A percentile compares a stretch with the other conserved stretches of the same genome.
Evolutionary conservation across 768 basidiomycete species (phyloP).

Genomic region (Astraeus odoratus): DNA sequence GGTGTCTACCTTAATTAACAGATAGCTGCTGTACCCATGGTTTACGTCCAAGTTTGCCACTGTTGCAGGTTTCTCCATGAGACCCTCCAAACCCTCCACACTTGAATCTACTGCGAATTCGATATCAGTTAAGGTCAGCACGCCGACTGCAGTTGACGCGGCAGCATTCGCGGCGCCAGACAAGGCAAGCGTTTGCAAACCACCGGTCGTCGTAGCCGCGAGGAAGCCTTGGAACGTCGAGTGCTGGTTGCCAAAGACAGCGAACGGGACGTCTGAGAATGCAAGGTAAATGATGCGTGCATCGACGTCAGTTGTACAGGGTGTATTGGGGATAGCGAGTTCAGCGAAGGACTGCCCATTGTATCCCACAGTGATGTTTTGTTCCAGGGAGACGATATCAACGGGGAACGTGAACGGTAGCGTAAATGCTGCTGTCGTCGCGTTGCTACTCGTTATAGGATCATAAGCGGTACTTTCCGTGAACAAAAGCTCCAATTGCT

Average conservation of each 20-base stretch:
- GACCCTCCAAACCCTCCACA: constrained; percentile 59
- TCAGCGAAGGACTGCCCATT: constrained; percentile 52
- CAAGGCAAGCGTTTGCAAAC: constrained; percentile 39
- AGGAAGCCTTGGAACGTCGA: constrained; percentile 54
- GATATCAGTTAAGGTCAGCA: constrained; percentile 51
- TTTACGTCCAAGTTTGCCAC: constrained; percentile 58
- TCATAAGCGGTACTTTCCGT: constrained; percentile 48
- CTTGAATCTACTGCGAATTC: constrained; percentile 50
- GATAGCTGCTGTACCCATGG: constrained; percentile 56
- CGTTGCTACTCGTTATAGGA: constrained; percentile 52
- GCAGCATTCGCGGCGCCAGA: constrained; percentile 50
- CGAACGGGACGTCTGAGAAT: constrained; percentile 55
- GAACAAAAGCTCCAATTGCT: constrained; percentile 54
- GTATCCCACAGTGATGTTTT: constrained; percentile 49
- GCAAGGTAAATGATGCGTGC: constrained; percentile 52
- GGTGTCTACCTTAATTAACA: constrained; percentile 61
- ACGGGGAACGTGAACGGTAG: constrained; percentile 66
- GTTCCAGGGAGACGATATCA: constrained; percentile 55
- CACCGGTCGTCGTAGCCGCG: constrained; percentile 49
- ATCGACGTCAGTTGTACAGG: constrained; percentile 54
- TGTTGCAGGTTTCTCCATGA: constrained; percentile 49
- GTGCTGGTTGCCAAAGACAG: constrained; percentile 42
- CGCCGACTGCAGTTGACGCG: constrained; percentile 59
- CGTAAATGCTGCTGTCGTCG: constrained; percentile 56
- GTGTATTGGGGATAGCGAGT: constrained; percentile 50